phyloP scores from a whole-genome alignment of 2,329 filamentous ascomycete genomes.

The Bipolaris sorokiniana region DNA sequence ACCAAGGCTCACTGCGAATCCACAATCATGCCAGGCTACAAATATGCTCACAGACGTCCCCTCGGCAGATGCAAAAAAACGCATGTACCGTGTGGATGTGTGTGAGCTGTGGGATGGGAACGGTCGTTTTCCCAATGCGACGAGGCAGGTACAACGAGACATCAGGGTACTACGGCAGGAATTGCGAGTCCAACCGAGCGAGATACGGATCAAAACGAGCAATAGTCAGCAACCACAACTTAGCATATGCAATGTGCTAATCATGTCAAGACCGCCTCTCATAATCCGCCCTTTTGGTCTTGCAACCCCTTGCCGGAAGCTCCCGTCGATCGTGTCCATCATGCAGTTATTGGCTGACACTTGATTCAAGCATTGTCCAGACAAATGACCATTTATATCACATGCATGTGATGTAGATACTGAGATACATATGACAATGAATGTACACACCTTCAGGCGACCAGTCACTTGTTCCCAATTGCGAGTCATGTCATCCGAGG shows the following conservation, averaged over 20 bases:
- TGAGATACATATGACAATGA: too few relatives aligned
- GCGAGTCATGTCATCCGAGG: background rate
- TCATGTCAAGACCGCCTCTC: background rate
- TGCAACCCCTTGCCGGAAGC: background rate
- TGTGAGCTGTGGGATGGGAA: background rate
- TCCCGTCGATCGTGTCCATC: background rate
- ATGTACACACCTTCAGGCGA: background rate
- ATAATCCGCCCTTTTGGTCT: background rate
- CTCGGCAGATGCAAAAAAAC: background rate
- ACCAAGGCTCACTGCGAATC: too few relatives aligned
- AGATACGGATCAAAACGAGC: background rate
- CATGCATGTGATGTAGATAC: background rate
- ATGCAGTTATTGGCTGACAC: background rate
- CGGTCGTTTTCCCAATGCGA: background rate
- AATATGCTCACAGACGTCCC: background rate
- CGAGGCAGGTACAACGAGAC: slow-evolving; percentile 3
- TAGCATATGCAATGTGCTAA: too few relatives aligned
- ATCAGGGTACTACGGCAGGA: background rate
- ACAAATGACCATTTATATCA: background rate
- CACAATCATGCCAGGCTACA: too few relatives aligned
- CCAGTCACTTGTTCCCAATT: background rate
- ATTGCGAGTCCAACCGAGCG: background rate
- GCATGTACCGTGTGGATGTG: background rate
- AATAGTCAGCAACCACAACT: too few relatives aligned
- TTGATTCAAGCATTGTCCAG: background rate